Evolutionary conservation across 345 rosid genomes (phyloP), one percentile per base, ranked within the genome.

Genomic region (Luvunga scandens): DNA sequence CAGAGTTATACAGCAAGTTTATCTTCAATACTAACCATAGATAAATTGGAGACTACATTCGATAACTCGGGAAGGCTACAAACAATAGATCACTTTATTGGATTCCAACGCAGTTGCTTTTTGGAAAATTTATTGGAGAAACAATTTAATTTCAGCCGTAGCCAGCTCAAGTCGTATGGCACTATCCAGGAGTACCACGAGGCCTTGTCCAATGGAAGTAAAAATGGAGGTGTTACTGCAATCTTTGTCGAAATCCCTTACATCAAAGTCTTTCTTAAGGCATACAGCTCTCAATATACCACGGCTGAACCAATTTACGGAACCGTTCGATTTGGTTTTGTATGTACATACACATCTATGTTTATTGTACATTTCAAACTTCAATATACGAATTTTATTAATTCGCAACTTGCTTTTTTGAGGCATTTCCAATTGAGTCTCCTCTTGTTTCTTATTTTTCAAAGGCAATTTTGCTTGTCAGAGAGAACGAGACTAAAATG

Each of bases 1-100:
- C 86, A 71, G 33, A 83, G 83, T 50, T 83, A 83, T 59, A 77
- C 79, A 2, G 86, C 86, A 10, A 73, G 77, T 48, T 78, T 83
- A 24, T 45, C 79, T 2, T 73, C 79, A 7, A 21, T 80, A 7
- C 24, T 83, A 19, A 83, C 83, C 2, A 66, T 81, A 0, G 38
- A 83, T 12, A 64, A 76, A 21, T 31, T 83, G 77, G 27, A 73
- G 60, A 80, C 86, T 0, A 64, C 76, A 27, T 25, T 74, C 19
- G 38, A 31, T 9, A 62, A 30, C 36, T 25, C 71, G 0, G 65
- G 74, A 22, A 59, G 75, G 18, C 73, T 82, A 6, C 14, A 5
- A 63, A 45, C 14, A 1, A 69, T n/a, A 7, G 70, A 69, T 7
- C 28, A 74, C 13, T 28, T 1, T 9, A 73, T 83, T 4, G 86